Evolutionary conservation across 148 eudicot genomes (phyloP), one percentile per base, ranked within the genome.

Genomic region (Linanthus parryae): DNA sequence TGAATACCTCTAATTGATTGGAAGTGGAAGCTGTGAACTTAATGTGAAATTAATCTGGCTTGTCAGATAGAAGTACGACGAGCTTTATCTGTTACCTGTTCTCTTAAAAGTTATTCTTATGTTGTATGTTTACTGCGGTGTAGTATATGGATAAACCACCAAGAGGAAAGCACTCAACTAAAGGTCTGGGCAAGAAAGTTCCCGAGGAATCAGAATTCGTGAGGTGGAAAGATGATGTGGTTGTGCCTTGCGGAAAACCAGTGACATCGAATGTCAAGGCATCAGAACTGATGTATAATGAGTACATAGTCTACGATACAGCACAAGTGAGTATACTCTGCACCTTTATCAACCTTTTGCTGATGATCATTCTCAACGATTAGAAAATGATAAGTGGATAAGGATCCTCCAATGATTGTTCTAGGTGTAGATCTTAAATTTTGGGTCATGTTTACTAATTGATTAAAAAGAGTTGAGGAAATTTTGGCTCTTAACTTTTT

Each of bases 301-400:
- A 92, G 73, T 92, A 88, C 53, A 94, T 94, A 15, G 99, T 94
- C 71, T 94, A 88, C 56, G 69, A 94, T 53, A 78, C 91, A 30
- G 87, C 85, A 66, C 99, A 94, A 73, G 99, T 94, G 84, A 75
- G 94, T 67, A n/a, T n/a, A n/a, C n/a, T n/a, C n/a, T n/a, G n/a
- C n/a, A n/a, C n/a, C n/a, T n/a, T n/a, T n/a, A n/a, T n/a, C n/a
- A n/a, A n/a, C n/a, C n/a, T n/a, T n/a, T n/a, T n/a, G n/a, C n/a
- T n/a, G n/a, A n/a, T n/a, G n/a, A n/a, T n/a, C n/a, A n/a, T n/a
- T n/a, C n/a, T n/a, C n/a, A n/a, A n/a, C n/a, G n/a, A n/a, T n/a
- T n/a, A n/a, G n/a, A n/a, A n/a, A n/a, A n/a, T n/a, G n/a, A n/a
- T n/a, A n/a, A n/a, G n/a, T n/a, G n/a, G n/a, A n/a, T n/a, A n/a